phyloP scores from a whole-genome alignment of 257 asterid species.

The Solanum infundibuliforme region DNA sequence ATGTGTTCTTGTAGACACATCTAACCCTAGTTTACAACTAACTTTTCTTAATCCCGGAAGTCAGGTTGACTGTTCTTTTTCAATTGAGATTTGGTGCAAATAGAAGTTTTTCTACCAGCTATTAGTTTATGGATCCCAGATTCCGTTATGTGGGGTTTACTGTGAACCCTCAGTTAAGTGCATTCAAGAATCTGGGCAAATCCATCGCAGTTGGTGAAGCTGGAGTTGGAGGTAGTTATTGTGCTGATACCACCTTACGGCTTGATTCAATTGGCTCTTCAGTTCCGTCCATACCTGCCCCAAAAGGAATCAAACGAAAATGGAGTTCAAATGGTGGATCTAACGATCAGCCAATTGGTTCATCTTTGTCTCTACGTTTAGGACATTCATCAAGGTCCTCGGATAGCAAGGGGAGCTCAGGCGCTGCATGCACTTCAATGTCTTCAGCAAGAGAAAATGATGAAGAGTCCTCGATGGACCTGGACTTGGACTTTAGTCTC shows the following conservation, averaged over 20 bases:
- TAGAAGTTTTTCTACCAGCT: constrained; percentile 28
- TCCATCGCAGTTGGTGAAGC: constrained; percentile 37
- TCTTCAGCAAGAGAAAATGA: constrained; percentile 85
- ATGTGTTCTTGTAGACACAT: constrained; percentile 55
- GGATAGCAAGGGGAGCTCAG: constrained; percentile 91
- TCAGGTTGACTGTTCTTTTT: constrained; percentile 67
- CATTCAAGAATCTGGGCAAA: constrained; percentile 53
- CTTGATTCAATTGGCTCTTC: constrained; percentile 54
- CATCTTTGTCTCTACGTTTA: constrained; percentile 48
- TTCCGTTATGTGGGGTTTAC: constrained; percentile 58
- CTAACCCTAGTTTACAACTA: constrained; percentile 48
- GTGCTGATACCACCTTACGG: constrained; percentile 69
- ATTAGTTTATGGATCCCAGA: constrained; percentile 68
- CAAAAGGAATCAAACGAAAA: constrained; percentile 68
- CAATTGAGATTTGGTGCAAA: constrained; percentile 30
- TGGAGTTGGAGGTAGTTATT: constrained; percentile 26
- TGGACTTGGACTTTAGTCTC: constrained; percentile 81
- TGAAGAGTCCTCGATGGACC: constrained; percentile 77
- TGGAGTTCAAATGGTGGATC: constrained; percentile 41
- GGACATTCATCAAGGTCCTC: constrained; percentile 92
- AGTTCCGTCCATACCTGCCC: constrained; percentile 21
- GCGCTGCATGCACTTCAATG: constrained; percentile 71
- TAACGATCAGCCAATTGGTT: constrained; percentile 21
- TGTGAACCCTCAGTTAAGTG: constrained; percentile 49
- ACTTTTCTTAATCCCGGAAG: constrained; percentile 53